These are phyloP conservation scores for Kwoniella sp. DNA, from an alignment of 768 basidiomycete species.

Conservation along the genomic window DNA sequence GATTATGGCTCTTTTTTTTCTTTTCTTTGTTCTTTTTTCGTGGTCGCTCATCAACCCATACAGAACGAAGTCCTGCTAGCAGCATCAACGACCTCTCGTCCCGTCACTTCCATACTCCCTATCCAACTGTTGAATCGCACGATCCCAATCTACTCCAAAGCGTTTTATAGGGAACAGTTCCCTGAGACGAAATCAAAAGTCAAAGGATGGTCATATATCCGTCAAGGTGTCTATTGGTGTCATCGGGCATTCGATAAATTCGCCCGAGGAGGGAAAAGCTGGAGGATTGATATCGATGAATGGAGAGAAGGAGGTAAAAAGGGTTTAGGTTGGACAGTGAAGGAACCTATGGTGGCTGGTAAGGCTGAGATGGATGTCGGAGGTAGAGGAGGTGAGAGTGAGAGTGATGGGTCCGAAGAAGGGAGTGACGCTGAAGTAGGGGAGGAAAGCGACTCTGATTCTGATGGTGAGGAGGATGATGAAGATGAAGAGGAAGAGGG, in stretches of 20 bases:
- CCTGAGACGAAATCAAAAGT: slow-evolving; percentile 29
- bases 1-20: no score
- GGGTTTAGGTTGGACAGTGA: slow-evolving; percentile 38
- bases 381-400: slow-evolving; percentile 18
- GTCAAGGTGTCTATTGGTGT: slow-evolving; percentile 49
- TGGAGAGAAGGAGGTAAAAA: slow-evolving; percentile 42
- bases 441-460: slow-evolving; percentile 3
- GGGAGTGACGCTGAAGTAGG: slow-evolving; percentile 24
- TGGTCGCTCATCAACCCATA: no score
- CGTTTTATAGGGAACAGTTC: slow-evolving; percentile 42
- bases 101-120: slow-evolving; percentile 46
- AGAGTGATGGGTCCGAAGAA: slow-evolving; percentile 16
- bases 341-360: slow-evolving; percentile 20
- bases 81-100: slow-evolving; percentile 37
- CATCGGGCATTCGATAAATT: slow-evolving; percentile 46
- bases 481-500: slow-evolving; percentile 30
- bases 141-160: slow-evolving; percentile 44
- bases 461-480: slow-evolving; percentile 11
- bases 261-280: slow-evolving; percentile 42
- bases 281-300: slow-evolving; percentile 43
- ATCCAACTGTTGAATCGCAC: slow-evolving; percentile 30
- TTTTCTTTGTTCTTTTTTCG: no score
- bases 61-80: slow-evolving; percentile 55
- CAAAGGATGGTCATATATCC: slow-evolving; percentile 47
- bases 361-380: slow-evolving; percentile 30